phyloP scores from a whole-genome alignment of 495 filamentous ascomycete genomes.

The Talaromyces wortmannii region DNA sequence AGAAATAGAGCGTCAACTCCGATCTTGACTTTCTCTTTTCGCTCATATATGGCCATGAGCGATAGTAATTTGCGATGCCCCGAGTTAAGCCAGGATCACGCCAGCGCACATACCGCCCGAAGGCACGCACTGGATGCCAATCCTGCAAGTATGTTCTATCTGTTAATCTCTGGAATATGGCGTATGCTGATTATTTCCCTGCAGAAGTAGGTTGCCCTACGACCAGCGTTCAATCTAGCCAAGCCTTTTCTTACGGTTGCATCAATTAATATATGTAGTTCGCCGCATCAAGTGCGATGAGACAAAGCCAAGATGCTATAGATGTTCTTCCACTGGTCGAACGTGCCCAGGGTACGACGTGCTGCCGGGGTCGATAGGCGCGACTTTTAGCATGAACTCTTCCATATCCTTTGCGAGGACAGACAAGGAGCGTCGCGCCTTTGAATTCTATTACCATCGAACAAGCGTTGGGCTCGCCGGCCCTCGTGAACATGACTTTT shows the following conservation, averaged over 20 bases:
- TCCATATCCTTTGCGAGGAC: not conserved
- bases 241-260: not conserved
- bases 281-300: slow-evolving; percentile 42
- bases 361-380: too few relatives aligned
- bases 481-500: slow-evolving; percentile 52
- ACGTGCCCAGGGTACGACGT: slow-evolving; percentile 8
- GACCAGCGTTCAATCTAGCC: not conserved
- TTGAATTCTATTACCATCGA: slow-evolving; percentile 48
- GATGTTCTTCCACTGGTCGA: slow-evolving; percentile 18
- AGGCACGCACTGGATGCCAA: not conserved
- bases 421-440: slow-evolving; percentile 39
- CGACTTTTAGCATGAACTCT: not conserved
- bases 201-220: not conserved
- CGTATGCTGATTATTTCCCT: not conserved
- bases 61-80: not conserved
- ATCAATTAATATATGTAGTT: slow-evolving; percentile 3
- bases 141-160: not conserved
- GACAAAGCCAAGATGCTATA: slow-evolving; percentile 20
- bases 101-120: not conserved
- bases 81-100: slow-evolving; percentile 1
- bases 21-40: not conserved
- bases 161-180: not conserved
- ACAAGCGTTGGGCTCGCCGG: slow-evolving; percentile 36
- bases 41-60: not conserved
- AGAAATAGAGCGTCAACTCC: not conserved